Percentiles rank a stretch among this genome's conserved stretches.
Evolutionary conservation across 345 rosid species (phyloP).

Genomic region (Citrus cavaleriei): DNA sequence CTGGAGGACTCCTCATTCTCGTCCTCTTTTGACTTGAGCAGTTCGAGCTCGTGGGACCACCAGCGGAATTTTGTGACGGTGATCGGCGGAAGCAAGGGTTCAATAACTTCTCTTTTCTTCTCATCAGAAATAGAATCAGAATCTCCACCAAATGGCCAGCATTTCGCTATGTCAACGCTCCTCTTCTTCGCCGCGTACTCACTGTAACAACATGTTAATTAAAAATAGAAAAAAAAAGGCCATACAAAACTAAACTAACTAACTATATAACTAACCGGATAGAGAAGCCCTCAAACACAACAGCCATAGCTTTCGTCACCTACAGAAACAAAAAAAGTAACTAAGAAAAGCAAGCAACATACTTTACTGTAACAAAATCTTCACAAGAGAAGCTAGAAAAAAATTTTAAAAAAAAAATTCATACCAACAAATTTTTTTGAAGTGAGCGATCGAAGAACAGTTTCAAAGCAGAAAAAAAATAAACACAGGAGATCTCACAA

Average conservation of each 20-base stretch:
- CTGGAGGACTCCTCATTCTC: not conserved
- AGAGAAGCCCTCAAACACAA: conserved; percentile 47
- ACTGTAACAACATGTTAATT: conserved; percentile 18
- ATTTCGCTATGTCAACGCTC: conserved; percentile 42
- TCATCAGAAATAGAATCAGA: not conserved
- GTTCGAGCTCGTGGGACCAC: conserved; percentile 63
- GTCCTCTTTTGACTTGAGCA: conserved; percentile 14
- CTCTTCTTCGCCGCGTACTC: conserved; percentile 49
- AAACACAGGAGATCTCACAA: not conserved
- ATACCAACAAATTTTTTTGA: not conserved
- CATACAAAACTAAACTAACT: not conserved
- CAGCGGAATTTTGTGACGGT: conserved; percentile 55
- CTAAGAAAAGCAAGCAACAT: not conserved
- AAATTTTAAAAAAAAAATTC: not conserved
- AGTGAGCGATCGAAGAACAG: not conserved
- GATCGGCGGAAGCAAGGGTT: conserved; percentile 51
- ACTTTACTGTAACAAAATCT: not conserved
- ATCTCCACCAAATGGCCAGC: conserved; percentile 54
- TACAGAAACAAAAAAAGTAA: not conserved
- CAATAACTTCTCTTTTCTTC: conserved; percentile 14
- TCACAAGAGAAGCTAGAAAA: not conserved
- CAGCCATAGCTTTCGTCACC: conserved; percentile 32
- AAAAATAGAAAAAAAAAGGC: not conserved
- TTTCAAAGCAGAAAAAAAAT: not conserved
- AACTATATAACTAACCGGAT: conserved; percentile 43